A percentile compares a stretch with the other conserved stretches of the same genome.
Conservation (phyloP, 1,284 basidiomycete genomes). For the Sanghuangporus baumii region DNA sequence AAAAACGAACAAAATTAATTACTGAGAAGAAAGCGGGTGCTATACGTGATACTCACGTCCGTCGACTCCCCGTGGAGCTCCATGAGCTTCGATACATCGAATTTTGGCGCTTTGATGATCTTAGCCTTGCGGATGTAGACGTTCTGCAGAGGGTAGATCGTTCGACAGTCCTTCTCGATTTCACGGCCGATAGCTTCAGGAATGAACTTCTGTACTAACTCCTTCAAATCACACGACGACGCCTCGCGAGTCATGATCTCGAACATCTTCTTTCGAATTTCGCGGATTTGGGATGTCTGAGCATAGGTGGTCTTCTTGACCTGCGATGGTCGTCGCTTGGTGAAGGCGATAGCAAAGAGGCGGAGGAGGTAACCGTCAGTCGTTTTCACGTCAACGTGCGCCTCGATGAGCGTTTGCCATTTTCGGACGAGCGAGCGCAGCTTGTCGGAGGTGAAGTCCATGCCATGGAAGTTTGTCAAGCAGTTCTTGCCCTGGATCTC, state of each 20-base stretch:
- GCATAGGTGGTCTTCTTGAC: conserved; percentile 99
- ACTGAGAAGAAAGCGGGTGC: background rate
- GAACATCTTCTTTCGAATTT: conserved; percentile 99
- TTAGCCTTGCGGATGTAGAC: conserved; percentile 98
- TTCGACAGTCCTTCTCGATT: conserved; percentile 97
- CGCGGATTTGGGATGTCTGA: conserved; percentile 90
- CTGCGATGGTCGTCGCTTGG: conserved; percentile 94
- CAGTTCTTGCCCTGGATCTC: conserved; percentile 99
- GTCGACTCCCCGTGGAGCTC: conserved; percentile 94
- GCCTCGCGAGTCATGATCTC: conserved; percentile 99
- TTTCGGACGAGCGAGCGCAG: conserved; percentile 99
- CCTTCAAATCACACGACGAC: conserved; percentile 94
- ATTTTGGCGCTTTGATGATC: conserved; percentile 96
- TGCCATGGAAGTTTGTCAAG: conserved; percentile 99
- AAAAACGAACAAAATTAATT: conserved; percentile 15
- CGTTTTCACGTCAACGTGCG: conserved; percentile 98
- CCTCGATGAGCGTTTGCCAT: conserved; percentile 99
- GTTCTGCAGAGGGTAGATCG: conserved; percentile 98
- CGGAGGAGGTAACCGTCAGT: conserved; percentile 99
- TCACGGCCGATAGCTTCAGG: conserved; percentile 99
- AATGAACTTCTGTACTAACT: conserved; percentile 97
- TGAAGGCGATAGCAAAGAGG: conserved; percentile 99
- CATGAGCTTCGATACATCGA: conserved; percentile 91
- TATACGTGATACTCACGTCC: conserved; percentile 55
- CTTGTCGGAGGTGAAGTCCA: conserved; percentile 99